phyloP scores from a whole-genome alignment of 495 filamentous ascomycete genomes.

The Xylaria cubensis region DNA sequence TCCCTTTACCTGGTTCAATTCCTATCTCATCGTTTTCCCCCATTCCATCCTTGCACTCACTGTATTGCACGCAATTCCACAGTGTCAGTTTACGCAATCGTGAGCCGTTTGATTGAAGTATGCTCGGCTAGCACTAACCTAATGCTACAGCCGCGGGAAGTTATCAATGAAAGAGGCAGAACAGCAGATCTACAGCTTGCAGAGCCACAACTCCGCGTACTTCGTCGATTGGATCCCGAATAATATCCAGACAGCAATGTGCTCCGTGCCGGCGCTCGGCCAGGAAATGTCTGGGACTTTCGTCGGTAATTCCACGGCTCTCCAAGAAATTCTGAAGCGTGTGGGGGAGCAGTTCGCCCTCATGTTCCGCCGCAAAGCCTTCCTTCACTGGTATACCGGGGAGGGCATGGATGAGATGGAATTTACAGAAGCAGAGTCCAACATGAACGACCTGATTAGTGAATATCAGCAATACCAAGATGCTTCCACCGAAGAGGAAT shows the following conservation, averaged over 20 bases:
- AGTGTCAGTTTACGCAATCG: too few species aligned
- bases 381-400: constrained; percentile 99
- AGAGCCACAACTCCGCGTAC: constrained; percentile 98
- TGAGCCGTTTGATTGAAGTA: too few species aligned
- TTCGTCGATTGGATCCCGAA: constrained; percentile 99
- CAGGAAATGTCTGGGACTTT: constrained; percentile 98
- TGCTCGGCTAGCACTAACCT: too few species aligned
- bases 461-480: constrained; percentile 99
- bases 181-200: constrained; percentile 98
- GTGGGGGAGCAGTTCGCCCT: constrained; percentile 97
- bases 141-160: constrained; percentile 72
- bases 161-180: constrained; percentile 99
- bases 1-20: too few species aligned
- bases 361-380: constrained; percentile 99
- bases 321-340: constrained; percentile 99
- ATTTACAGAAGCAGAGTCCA: constrained; percentile 99
- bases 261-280: constrained; percentile 94
- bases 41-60: too few species aligned
- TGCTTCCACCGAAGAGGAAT: constrained; percentile 67
- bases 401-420: constrained; percentile 99
- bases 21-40: too few species aligned
- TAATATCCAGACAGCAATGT: constrained; percentile 98
- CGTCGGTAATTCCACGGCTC: constrained; percentile 96
- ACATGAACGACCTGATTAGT: constrained; percentile 99
- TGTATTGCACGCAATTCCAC: too few species aligned